phyloP scores from a whole-genome alignment of 345 rosid species.

The Barbarea vulgaris region DNA sequence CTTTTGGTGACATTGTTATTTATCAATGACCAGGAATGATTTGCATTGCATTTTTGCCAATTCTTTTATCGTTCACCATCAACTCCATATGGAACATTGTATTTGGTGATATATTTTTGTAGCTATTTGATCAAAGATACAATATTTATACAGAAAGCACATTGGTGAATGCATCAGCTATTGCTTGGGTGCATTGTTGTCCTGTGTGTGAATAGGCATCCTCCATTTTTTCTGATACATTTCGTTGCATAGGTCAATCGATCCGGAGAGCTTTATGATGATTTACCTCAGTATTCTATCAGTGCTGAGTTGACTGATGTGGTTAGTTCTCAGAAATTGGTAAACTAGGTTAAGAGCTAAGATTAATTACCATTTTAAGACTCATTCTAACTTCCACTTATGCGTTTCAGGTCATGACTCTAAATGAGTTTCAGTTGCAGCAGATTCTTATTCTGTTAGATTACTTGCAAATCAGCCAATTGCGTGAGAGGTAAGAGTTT shows the following conservation, averaged over 20 bases:
- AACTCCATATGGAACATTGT: constrained; percentile 9
- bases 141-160: not conserved
- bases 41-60: constrained; percentile 8
- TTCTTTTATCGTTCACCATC: not conserved
- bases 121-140: not conserved
- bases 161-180: constrained; percentile 20
- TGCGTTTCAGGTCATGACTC: constrained; percentile 52
- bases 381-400: constrained; percentile 19
- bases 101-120: not conserved
- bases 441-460: constrained; percentile 70
- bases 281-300: constrained; percentile 79
- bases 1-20: constrained; percentile 15
- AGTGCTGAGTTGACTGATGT: constrained; percentile 62
- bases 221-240: constrained; percentile 11
- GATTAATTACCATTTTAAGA: not conserved
- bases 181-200: constrained; percentile 15
- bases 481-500: constrained; percentile 79
- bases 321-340: constrained; percentile 50
- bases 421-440: constrained; percentile 77
- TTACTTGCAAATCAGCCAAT: constrained; percentile 63
- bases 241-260: constrained; percentile 58
- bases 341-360: constrained; percentile 18
- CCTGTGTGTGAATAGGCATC: not conserved
- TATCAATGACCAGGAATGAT: constrained; percentile 16
- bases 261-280: constrained; percentile 69